Evolutionary conservation across 306 rosid species (phyloP).

Genomic region (Macrotyloma uniflorum): DNA sequence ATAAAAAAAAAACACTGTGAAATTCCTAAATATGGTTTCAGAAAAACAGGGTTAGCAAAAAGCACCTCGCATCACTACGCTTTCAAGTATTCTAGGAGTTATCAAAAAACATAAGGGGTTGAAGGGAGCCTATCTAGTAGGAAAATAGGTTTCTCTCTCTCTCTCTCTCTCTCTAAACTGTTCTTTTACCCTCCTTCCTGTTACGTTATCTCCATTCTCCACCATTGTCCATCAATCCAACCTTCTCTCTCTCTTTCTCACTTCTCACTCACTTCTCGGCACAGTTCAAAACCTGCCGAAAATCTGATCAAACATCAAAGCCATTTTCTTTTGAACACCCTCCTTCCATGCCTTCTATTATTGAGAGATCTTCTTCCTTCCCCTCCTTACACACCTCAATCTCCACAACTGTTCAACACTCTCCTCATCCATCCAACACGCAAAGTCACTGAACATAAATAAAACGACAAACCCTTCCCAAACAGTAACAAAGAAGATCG

Average conservation of each 20-base stretch:
- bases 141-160: neutral
- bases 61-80: constrained; percentile 38
- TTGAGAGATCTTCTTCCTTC: neutral
- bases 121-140: constrained; percentile 39
- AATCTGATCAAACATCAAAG: constrained; percentile 18
- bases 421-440: neutral
- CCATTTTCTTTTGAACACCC: neutral
- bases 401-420: neutral
- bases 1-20: constrained; percentile 28
- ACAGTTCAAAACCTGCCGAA: neutral
- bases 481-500: neutral
- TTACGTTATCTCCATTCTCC: constrained; percentile 30
- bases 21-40: constrained; percentile 35
- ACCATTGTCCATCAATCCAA: neutral
- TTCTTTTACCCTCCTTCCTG: constrained; percentile 45
- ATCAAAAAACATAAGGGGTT: constrained; percentile 50
- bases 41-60: constrained; percentile 43
- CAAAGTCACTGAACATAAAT: neutral
- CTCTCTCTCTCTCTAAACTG: constrained; percentile 34
- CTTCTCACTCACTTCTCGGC: neutral
- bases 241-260: neutral
- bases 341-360: neutral
- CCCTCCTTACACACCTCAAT: neutral
- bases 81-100: constrained; percentile 65
- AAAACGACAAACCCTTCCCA: neutral